phyloP scores from a whole-genome alignment of 805 yeast genomes.

The Starmerella asiatica region DNA sequence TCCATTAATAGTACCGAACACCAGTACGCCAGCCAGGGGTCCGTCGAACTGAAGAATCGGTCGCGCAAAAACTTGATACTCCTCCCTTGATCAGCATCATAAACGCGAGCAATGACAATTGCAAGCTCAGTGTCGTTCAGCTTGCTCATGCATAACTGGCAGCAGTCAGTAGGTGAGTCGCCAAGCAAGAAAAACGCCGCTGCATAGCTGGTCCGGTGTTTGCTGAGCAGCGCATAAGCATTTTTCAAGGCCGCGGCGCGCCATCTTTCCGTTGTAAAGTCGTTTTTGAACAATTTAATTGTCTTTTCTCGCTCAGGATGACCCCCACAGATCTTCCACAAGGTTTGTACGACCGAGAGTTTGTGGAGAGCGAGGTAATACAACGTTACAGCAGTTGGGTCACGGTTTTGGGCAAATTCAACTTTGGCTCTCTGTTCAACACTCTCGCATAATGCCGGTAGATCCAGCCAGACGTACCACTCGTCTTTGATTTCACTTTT shows the following conservation, averaged over 20 bases:
- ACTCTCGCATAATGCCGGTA: slow-evolving; percentile 34
- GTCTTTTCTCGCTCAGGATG: slow-evolving; percentile 76
- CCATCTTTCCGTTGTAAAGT: slow-evolving; percentile 68
- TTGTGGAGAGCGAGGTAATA: slow-evolving; percentile 67
- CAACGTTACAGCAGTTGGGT: slow-evolving; percentile 63
- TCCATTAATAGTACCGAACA: slow-evolving; percentile 20
- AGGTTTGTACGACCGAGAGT: slow-evolving; percentile 59
- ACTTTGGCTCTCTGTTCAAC: slow-evolving; percentile 61
- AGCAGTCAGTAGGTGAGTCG: slow-evolving; percentile 61
- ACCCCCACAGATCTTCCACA: slow-evolving; percentile 68
- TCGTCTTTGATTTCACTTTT: neutral
- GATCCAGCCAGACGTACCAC: slow-evolving; percentile 40
- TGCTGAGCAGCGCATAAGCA: slow-evolving; percentile 79
- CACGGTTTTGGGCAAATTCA: slow-evolving; percentile 49
- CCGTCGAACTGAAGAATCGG: slow-evolving; percentile 15
- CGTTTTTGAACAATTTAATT: slow-evolving; percentile 60
- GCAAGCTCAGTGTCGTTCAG: slow-evolving; percentile 61
- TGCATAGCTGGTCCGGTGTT: slow-evolving; percentile 75
- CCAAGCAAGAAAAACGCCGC: slow-evolving; percentile 80
- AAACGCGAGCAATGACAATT: slow-evolving; percentile 64
- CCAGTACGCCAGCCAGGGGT: slow-evolving; percentile 9
- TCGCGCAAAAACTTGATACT: slow-evolving; percentile 28
- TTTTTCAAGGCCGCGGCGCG: slow-evolving; percentile 78
- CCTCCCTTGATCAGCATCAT: slow-evolving; percentile 46
- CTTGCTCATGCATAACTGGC: slow-evolving; percentile 56